Base-by-base conservation (phyloP, 331 rosid species). In the Rosa hybrid region DNA sequence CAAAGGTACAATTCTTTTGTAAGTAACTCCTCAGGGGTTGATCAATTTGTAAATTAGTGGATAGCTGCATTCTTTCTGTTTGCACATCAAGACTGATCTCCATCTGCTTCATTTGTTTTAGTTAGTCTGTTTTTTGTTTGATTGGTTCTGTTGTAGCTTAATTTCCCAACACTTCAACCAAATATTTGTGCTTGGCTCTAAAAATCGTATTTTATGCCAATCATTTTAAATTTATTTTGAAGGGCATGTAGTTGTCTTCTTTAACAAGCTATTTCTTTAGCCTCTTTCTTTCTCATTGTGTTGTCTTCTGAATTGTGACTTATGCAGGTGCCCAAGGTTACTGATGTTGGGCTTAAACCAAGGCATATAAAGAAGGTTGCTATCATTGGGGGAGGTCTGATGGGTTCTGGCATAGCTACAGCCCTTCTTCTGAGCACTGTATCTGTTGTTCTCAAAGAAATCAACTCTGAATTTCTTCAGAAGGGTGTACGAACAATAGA, bases 401-500 rank as follows among this genome's bases (percentile, higher is more conserved):
- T 96, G 99, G 99, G 99, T 84, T 93, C 99, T 78, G 99, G 99
- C 86, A 93, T 93, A 79, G 97, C 97, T 73, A 93, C 99, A 14
- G 91, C 97, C 76, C 94, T 93, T 79, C 42, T 93, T 78, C 60
- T 96, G 49, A 79, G 96, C 89, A 96, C 90, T 80, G 84, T 90
- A 79, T 83, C n/a, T 71, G 98, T 96, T 82, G 79, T 93, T 68
- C 97, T 93, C 69, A 96, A 92, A 92, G 99, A 96, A 86, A 84
- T 96, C 84, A 96, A 87, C 80, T 81, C 89, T 68, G 97, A 96
- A 78, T 96, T 85, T 87, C 94, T 96, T 85, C 86, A 34, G 71
- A 96, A 83, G 85, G 99, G 97, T 64, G 85, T 83, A 72, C 87
- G 89, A 87, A 72, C 42, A 13, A 84, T 96, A 53, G 92, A 96